phyloP scores from a whole-genome alignment of 805 yeast species.

The Blastobotrys americana region DNA sequence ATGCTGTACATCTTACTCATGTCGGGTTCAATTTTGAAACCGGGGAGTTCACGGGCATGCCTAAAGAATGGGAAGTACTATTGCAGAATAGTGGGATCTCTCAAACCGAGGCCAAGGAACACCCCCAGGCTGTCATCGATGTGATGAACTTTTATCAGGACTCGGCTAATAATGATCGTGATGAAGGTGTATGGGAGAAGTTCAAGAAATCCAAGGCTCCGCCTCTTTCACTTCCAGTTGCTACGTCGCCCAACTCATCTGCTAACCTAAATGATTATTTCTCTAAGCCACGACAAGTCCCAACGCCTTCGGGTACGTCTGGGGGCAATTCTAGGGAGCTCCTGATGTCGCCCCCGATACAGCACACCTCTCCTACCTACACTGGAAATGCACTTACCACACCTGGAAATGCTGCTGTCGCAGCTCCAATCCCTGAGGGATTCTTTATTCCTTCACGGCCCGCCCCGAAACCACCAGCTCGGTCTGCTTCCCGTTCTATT shows the following conservation, averaged over 20 bases:
- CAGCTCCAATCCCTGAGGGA: constrained; percentile 5
- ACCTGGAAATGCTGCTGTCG: constrained; percentile 5
- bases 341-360: neutral
- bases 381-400: constrained; percentile 4
- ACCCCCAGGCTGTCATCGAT: constrained; percentile 92
- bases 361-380: neutral
- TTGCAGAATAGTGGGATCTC: constrained; percentile 83
- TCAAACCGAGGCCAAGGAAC: constrained; percentile 76
- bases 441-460: constrained; percentile 25
- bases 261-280: constrained; percentile 5
- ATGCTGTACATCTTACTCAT: constrained; percentile 87
- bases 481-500: constrained; percentile 9
- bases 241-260: constrained; percentile 11
- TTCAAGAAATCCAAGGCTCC: constrained; percentile 21
- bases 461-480: constrained; percentile 28
- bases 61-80: constrained; percentile 85
- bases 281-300: constrained; percentile 5
- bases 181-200: constrained; percentile 24
- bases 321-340: neutral
- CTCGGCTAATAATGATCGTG: constrained; percentile 19
- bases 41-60: constrained; percentile 86
- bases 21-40: constrained; percentile 81
- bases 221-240: neutral
- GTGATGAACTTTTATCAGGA: constrained; percentile 69
- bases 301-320: constrained; percentile 2